Base-by-base conservation (phyloP, 129 eudicot species). In the Tagetes erecta region DNA sequence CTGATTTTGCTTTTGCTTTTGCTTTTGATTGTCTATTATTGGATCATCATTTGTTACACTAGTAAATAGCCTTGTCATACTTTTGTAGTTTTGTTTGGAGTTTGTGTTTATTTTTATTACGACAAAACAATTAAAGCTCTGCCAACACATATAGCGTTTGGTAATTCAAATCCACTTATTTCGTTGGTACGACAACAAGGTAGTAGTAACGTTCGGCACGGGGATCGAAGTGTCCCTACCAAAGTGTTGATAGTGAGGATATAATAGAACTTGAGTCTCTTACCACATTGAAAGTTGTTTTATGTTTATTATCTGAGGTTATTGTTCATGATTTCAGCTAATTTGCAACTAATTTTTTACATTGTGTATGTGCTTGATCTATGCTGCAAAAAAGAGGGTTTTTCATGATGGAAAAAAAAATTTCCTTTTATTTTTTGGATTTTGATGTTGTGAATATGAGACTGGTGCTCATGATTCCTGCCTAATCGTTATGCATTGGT, bases 261-360 rank as follows among this genome's bases (percentile, higher is more conserved):
- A 20, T 20, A 20, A 20, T n/a, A n/a, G n/a, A n/a, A n/a, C n/a
- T n/a, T n/a, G n/a, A n/a, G n/a, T n/a, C n/a, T n/a, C n/a, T n/a
- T n/a, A n/a, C n/a, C n/a, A n/a, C n/a, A n/a, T n/a, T n/a, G n/a
- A n/a, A n/a, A n/a, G n/a, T 20, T 20, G 27, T 20, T 20, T 20
- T 20, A 55, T 56, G 71, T 42, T 38, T 66, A 7, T 66, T 12
- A 52, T 51, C 39, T 49, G 60, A 3, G 39, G 8, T 46, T 34
- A 57, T 36, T 36, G 52, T 41, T 77, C 44, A 46, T 58, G 68
- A 45, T 36, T 58, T 20, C 34, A 44, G 57, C 49, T 76, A 41
- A 10, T 76, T 27, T 67, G 31, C 2, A 42, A 37, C 10, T 45
- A 42, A 44, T 36, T 39, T 56, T 3, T 49, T 10, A 9, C 41